Evolutionary conservation across 306 rosid genomes (phyloP), one percentile per base, ranked within the genome.

Genomic region (Dryas drummondii): DNA sequence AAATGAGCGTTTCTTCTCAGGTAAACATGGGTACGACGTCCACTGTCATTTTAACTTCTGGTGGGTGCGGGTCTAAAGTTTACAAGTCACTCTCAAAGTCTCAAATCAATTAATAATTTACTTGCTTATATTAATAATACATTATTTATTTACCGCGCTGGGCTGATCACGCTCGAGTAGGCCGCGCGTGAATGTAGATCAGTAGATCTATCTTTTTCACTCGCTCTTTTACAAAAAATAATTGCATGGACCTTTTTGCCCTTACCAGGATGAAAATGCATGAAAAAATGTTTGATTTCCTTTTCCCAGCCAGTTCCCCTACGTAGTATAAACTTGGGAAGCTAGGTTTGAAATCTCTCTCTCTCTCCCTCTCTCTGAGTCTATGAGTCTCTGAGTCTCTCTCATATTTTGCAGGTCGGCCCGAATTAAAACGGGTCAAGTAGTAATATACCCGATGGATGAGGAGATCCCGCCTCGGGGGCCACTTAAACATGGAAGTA

Each of bases 181-280:
- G 41, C 5, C 26, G 16, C 40, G 37, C 3, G 37, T 22, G 40
- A 0, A 5, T 11, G 1, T 32, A 32, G 37, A 32, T 32, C 37
- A 32, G 37, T 32, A 32, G 37, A 32, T 32, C 2, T 32, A 32
- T 57, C 27, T 19, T 10, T 0, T 9, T 19, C 41, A 0, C 15
- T 57, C 45, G 5, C 32, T 32, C 45, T 32, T 32, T 32, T 32
- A 32, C 37, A 32, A 32, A 9, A 59, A 59, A 12, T 14, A 27
- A 11, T 69, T 0, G 3, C 42, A 47, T 19, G 32, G 46, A 61
- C 76, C 13, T 44, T 70, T 41, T 22, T 70, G 5, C 64, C 80
- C 84, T 70, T 70, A 10, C 27, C 1, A 8, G 22, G 44, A 64
- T 26, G 54, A 69, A 37, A 76, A 56, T 76, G 84, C 74, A 60